Evolutionary conservation across 352 stramenopile species (phyloP), one percentile per base, ranked within the genome.

Genomic region (Phytophthora pistaciae): DNA sequence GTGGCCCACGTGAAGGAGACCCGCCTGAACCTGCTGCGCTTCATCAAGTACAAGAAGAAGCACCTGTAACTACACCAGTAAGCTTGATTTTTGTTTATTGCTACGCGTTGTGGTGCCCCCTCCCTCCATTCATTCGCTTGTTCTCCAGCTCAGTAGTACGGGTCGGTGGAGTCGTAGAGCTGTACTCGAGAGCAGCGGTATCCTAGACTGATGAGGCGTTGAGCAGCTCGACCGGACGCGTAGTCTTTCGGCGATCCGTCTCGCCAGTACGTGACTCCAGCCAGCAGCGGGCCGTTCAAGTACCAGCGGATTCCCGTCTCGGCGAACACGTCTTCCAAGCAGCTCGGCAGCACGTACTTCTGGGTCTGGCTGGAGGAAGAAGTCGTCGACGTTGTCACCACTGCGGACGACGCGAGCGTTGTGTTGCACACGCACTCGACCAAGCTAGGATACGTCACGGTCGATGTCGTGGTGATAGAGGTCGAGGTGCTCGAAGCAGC

Each of bases 21-120:
- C 29, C 87, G 88, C 7, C 68, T 96, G 54, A 97, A 97, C 79
- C 82, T 97, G 67, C 70, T 87, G 58, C 88, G 90, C 48, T 97
- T 97, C 67, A 91, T 97, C 77, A 97, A 97, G 85, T 97, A 97
- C 85, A 97, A 97, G 83, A 96, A 96, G 81, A 91, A 88, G 72
- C 85, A 94, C 63, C 56, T 93, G 79, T 92, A 80, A 87, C 68
- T 49, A 49, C 66, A 70, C 49, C 36, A 55, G 56, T 64, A 74
- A 75, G 65, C 40, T 49, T 60, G 56, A 48, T 56, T 57, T 61
- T 69, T 55, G 56, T 75, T 77, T 67, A 60, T 68, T 56, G 40
- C 60, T 55, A 36, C 18, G 38, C 36, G 36, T 60, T 44, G 36
- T 44, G 14, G 11, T 56, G 59, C 29, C 29, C 31, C 36, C 42